Evolutionary conservation across 202 grass and related monocot species (phyloP), one percentile per base, ranked within the genome.

Genomic region (Panicum virgatum): DNA sequence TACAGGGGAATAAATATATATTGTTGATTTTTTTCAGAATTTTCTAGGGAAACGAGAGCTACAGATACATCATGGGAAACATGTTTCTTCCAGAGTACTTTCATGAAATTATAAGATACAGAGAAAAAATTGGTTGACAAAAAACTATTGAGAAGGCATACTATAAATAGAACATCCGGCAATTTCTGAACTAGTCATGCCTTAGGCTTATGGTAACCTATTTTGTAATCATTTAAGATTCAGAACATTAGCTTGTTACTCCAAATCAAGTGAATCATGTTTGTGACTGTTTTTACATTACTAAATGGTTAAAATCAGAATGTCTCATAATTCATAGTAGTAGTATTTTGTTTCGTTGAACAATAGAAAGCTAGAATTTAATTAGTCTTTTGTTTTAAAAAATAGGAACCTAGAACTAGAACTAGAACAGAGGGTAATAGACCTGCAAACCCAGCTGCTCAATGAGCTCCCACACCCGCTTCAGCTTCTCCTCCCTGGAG

Each of bases 371-470:
- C 5, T 62, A 44, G 1, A 66, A 66, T 66, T 22, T n/a, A 66
- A 42, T 22, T n/a, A 66, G 10, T 37, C 3, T 66, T 66, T 20
- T 12, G 1, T 5, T 19, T n/a, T 12, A 12, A 65, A 37, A 39
- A 43, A 0, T 47, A 47, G 42, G 23, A 47, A 39, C 18, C 12
- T 54, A 23, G 9, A 38, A 26, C 12, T 54, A 23, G 9, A 38
- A 26, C 16, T 30, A 30, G 32, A 34, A 34, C 32, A 25, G 58
- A 57, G 16, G 42, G 25, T 8, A 18, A 39, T 7, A 51, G 68
- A 36, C 91, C 89, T 91, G 87, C 67, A 97, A 81, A 45, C 90
- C 94, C 16, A 97, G 94, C 67, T 97, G 90, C 25, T 94, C 88
- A 12, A 97, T 94, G 74, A 97, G 89, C 20, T 82, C 75, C 66